Base-by-base conservation (phyloP, 176 grass and related monocot genomes). In the Eleusine coracana region DNA sequence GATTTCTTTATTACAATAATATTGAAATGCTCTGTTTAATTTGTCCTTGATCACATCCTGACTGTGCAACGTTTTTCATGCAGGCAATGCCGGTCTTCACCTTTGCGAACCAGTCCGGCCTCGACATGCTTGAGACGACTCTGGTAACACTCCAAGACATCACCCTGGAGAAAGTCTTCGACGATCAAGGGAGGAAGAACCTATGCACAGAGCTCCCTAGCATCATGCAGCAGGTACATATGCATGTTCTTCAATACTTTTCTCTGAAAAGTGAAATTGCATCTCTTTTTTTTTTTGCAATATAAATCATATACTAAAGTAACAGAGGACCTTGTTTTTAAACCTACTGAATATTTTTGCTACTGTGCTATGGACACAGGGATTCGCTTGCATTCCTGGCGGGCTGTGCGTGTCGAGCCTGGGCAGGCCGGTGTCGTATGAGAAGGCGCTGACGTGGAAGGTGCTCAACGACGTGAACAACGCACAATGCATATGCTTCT, bases 121-220 rank as follows among this genome's bases (percentile, higher is more conserved):
- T 98, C 2, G 96, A 95, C 82, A 98, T 98, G 96, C 91, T 98
- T 20, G 92, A 98, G 83, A 95, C 96, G 3, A 92, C 93, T 0
- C 76, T 93, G 34, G 81, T 90, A 17, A 87, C 89, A 20, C 91
- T 98, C 11, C 96, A 95, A 60, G 93, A 98, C 23, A 85, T 87
- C 25, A 82, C 88, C 0, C 82, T 95, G 21, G 96, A 92, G 42
- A 91, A 91, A 48, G 73, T 98, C 21, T 82, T 95, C 28, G 96
- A 93, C 39, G 87, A 90, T 9, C 76, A 80, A 10, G 91, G 91
- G 18, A 75, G 91, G 79, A 98, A 95, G 90, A 74, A 73, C 46
- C 87, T 98, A 17, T 95, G 87, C 52, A 71, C 96, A 38, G 91
- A 95, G 73, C 92, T 98, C 42, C 79, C 83, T 7, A 77, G 74